Base-by-base conservation (phyloP, 2,329 filamentous ascomycete genomes). In the Calonectria naviculata region DNA sequence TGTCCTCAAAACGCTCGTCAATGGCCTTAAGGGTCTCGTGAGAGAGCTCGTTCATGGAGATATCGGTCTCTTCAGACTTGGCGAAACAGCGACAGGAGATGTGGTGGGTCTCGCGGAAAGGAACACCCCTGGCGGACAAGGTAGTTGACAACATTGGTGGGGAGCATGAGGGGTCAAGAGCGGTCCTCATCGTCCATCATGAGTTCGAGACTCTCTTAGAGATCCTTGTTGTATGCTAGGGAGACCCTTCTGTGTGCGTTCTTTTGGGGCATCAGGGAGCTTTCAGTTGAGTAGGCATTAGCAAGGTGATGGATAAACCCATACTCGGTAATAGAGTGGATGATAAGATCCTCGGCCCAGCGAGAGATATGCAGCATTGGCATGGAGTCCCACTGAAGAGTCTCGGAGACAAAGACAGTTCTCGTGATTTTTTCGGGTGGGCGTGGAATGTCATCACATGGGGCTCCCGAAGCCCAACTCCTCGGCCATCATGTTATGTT, bases 211-310 rank as follows among this genome's bases (percentile, higher is more conserved):
- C 91, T 93, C 84, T 97, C 95, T 84, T 98, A 94, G n/a, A 97
- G 84, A 82, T 97, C 94, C 84, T 97, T 97, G 87, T 97, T 96
- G 87, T 97, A 97, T 95, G 49, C 90, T 93, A 2, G 94, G 93
- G 31, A 97, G 89, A 67, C 93, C 93, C 81, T 89, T 89, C 66
- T 85, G 87, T 42, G 91, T 94, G 91, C 93, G 86, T 96, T 97
- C n/a, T n/a, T n/a, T n/a, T n/a, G n/a, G n/a, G n/a, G n/a, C n/a
- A n/a, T n/a, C n/a, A n/a, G n/a, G n/a, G n/a, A n/a, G n/a, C n/a
- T n/a, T n/a, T n/a, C n/a, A n/a, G n/a, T n/a, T n/a, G n/a, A n/a
- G n/a, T n/a, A n/a, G n/a, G n/a, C n/a, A n/a, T n/a, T n/a, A n/a
- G n/a, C n/a, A n/a, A n/a, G n/a, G n/a, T n/a, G n/a, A n/a, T n/a